Percentiles rank a stretch among this genome's conserved stretches.
phyloP scores from a whole-genome alignment of 2,329 filamentous ascomycete species.

The Cladophialophora carrionii region DNA sequence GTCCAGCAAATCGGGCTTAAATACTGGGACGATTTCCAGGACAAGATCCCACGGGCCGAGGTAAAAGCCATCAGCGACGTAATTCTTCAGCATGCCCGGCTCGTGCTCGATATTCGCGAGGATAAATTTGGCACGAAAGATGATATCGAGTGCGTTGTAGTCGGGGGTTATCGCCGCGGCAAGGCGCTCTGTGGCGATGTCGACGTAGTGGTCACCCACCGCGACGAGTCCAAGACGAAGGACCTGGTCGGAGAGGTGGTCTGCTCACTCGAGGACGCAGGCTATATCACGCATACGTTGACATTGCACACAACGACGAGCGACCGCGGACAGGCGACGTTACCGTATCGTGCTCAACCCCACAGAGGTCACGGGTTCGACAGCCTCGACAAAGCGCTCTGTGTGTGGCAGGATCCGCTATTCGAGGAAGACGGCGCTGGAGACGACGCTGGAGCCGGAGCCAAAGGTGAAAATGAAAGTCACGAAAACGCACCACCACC shows the following conservation, averaged over 20 bases:
- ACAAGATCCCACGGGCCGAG: slow-evolving; percentile 72
- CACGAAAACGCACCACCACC: not conserved
- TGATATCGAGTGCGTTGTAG: slow-evolving; percentile 64
- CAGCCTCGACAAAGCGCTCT: slow-evolving; percentile 84
- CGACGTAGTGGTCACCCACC: slow-evolving; percentile 82
- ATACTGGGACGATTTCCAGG: slow-evolving; percentile 82
- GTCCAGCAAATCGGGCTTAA: slow-evolving; percentile 94
- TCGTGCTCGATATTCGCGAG: slow-evolving; percentile 21
- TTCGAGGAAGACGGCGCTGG: slow-evolving; percentile 41
- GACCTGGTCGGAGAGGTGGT: slow-evolving; percentile 75
- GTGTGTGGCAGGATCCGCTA: slow-evolving; percentile 81
- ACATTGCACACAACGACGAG: slow-evolving; percentile 70
- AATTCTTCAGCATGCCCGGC: slow-evolving; percentile 66
- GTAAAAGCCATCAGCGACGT: slow-evolving; percentile 68
- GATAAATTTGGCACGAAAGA: slow-evolving; percentile 44
- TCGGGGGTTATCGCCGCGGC: slow-evolving; percentile 80
- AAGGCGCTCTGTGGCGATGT: slow-evolving; percentile 77
- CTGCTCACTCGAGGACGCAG: slow-evolving; percentile 66
- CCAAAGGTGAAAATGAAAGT: not conserved
- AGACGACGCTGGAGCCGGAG: not conserved
- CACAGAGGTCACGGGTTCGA: slow-evolving; percentile 70
- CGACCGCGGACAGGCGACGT: slow-evolving; percentile 69
- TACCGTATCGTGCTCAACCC: slow-evolving; percentile 55
- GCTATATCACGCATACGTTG: slow-evolving; percentile 81
- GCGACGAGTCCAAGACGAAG: slow-evolving; percentile 67